Conservation (phyloP, 78 protist genomes). For the Tieghemostelium lacteum region DNA sequence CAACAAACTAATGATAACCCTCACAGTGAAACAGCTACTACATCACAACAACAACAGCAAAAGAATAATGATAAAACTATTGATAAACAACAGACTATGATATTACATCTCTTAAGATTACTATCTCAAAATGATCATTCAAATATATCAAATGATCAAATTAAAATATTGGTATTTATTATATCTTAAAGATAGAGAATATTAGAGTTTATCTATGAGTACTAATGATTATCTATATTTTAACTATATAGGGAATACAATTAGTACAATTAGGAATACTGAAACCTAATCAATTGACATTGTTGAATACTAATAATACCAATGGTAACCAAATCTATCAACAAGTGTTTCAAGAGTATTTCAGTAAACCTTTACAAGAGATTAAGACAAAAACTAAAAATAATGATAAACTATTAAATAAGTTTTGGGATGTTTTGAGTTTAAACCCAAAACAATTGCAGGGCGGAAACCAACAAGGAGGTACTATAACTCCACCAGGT, state of each 20-base stretch:
- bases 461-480: background rate
- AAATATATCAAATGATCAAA: slow-evolving; percentile 33
- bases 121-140: slow-evolving; percentile 46
- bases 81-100: slow-evolving; percentile 69
- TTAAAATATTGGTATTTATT: slow-evolving; percentile 15
- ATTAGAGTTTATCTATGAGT: background rate
- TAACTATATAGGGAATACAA: slow-evolving; percentile 34
- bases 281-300: slow-evolving; percentile 12
- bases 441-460: background rate
- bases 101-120: slow-evolving; percentile 32
- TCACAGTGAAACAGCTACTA: background rate
- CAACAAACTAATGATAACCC: background rate
- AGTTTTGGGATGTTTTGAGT: slow-evolving; percentile 24
- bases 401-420: background rate
- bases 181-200: background rate
- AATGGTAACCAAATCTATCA: slow-evolving; percentile 53
- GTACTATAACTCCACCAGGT: background rate
- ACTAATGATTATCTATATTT: background rate
- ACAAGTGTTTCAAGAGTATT: slow-evolving; percentile 51
- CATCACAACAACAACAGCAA: background rate
- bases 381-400: background rate
- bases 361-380: slow-evolving; percentile 20
- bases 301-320: slow-evolving; percentile 14
- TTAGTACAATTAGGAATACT: slow-evolving; percentile 42
- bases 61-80: slow-evolving; percentile 9